Evolutionary conservation across 192 early-diverging fungal genomes (phyloP).

Genomic region (Backusella morwellensis): DNA sequence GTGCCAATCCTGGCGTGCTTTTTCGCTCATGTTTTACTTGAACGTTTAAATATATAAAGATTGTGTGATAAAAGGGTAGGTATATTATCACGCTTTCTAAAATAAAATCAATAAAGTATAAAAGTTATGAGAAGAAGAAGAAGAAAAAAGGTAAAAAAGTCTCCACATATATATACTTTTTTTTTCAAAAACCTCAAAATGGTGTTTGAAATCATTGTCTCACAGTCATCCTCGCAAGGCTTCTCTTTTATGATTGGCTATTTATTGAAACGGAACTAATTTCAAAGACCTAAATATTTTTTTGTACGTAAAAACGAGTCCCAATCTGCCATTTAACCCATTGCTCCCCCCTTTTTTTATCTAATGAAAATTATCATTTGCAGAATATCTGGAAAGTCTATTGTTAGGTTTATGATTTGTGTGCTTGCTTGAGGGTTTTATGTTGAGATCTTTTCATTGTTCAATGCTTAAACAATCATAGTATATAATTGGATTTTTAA

Average conservation of each 20-base stretch:
- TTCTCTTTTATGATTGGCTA: background rate
- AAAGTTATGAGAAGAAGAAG: background rate
- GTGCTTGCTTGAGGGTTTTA: background rate
- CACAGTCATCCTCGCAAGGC: background rate
- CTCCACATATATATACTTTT: background rate
- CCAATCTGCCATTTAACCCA: background rate
- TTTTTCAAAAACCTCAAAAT: background rate
- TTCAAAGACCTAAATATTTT: background rate
- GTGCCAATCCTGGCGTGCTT: constrained; percentile 5
- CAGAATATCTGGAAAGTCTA: background rate
- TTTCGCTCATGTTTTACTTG: background rate
- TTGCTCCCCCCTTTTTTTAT: background rate
- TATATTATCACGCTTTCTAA: background rate
- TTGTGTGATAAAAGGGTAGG: background rate
- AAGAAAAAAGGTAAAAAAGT: background rate
- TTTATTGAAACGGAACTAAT: background rate
- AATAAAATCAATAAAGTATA: background rate
- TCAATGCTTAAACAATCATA: background rate
- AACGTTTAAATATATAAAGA: background rate
- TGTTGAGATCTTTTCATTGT: background rate
- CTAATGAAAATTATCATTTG: background rate
- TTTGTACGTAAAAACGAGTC: constrained; percentile 1
- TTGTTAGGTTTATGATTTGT: background rate
- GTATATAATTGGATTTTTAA: background rate
- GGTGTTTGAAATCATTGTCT: background rate